Base-by-base conservation (phyloP, 129 eudicot genomes). In the Scalesia atractyloides region DNA sequence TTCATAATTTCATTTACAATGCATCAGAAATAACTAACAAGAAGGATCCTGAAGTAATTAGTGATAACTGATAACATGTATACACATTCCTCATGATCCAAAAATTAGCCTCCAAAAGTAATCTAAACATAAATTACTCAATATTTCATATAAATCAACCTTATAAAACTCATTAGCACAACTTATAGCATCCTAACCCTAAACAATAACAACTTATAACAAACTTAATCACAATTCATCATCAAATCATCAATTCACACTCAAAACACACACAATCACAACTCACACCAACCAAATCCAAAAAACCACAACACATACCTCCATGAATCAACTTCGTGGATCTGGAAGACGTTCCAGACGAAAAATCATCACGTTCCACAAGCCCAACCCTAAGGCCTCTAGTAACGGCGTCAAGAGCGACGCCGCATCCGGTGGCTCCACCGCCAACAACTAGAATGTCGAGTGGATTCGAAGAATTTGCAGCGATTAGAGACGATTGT, bases 361-460 rank as follows among this genome's bases (percentile, higher is more conserved):
- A 79, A 81, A 91, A 91, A 46, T 91, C 97, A 69, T 91, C 97
- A 5, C 97, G 71, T 86, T 91, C 97, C 9, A 88, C 97, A 18
- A 88, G 90, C 17, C 97, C 97, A 37, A 91, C 95, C 5, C 96
- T 88, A 2, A 88, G 92, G 2, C 97, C 97, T 19, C 97, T 85
- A 12, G 96, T 86, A 46, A 78, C 90, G 12, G 92, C 97, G 61
- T 91, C 97, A 13, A 91, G 90, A 15, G 97, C 97, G 18, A 79
- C 97, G 11, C 97, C 96, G 66, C 96, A 84, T 9, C 96, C 97
- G 11, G 97, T 91, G 41, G 96, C 96, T 34, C 97, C 97, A 7
- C 97, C 97, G 46, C 97, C 97, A 33, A 91, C 68, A 5, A 91
- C 96, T 3, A 91, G 86, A 52, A 91, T 61, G 66, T 91, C 97